Conservation (phyloP, 2,329 filamentous ascomycete species). For the Trichoderma pleuroti region DNA sequence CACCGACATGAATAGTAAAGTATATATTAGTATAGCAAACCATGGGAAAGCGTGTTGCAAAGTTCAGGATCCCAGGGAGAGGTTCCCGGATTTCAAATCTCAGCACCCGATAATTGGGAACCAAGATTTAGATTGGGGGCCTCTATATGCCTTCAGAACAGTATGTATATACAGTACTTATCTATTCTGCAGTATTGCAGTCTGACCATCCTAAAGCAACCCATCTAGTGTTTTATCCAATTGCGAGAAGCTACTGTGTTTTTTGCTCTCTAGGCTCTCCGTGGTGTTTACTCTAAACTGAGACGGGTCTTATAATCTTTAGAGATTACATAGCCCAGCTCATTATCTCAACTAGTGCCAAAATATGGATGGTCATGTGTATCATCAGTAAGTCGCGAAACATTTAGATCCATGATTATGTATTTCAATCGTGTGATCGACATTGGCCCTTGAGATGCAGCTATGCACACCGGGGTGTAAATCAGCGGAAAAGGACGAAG, state of each 20-base stretch:
- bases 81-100: neutral
- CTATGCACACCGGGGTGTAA: neutral
- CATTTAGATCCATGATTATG: neutral
- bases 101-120: neutral
- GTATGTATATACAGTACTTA: neutral
- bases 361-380: neutral
- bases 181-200: neutral
- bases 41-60: neutral
- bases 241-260: neutral
- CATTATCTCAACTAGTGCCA: neutral
- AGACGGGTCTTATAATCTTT: neutral
- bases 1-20: neutral
- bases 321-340: neutral
- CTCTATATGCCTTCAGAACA: neutral
- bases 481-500: neutral
- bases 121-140: neutral
- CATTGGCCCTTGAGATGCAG: neutral
- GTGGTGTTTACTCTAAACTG: neutral
- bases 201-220: neutral
- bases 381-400: neutral
- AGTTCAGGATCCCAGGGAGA: neutral
- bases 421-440: neutral
- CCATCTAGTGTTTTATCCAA: neutral
- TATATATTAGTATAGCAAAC: neutral
- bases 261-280: neutral